Conservation (phyloP, 208 protist species). For the Acanthamoeba healyi region DNA sequence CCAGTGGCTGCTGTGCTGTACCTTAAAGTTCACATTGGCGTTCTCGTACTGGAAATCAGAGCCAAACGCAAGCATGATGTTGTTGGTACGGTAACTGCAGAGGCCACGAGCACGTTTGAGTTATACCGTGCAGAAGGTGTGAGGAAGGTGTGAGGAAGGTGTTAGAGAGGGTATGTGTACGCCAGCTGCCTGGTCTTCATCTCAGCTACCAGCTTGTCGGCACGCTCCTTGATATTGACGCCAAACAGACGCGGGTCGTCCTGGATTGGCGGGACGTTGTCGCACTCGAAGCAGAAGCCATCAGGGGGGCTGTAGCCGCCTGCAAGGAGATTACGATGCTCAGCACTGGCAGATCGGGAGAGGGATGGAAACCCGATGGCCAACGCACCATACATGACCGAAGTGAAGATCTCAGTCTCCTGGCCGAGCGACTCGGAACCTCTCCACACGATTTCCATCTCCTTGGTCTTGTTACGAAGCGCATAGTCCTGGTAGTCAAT, state of each 20-base stretch:
- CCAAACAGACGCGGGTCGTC: conserved; percentile 58
- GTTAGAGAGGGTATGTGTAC: neutral
- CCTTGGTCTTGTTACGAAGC: conserved; percentile 20
- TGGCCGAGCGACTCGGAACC: conserved; percentile 17
- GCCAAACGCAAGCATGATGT: conserved; percentile 45
- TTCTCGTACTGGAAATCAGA: conserved; percentile 65
- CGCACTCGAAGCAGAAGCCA: conserved; percentile 68
- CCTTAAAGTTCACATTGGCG: conserved; percentile 72
- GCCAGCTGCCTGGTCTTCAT: neutral
- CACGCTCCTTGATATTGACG: conserved; percentile 50
- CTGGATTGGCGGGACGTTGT: conserved; percentile 29
- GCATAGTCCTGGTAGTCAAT: conserved; percentile 73
- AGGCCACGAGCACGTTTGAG: neutral
- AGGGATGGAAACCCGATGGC: neutral
- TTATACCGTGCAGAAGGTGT: neutral
- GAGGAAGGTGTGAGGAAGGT: neutral
- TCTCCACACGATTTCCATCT: conserved; percentile 78
- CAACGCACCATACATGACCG: conserved; percentile 78
- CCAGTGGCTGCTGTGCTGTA: no score
- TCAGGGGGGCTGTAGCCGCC: conserved; percentile 22
- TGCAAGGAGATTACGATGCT: neutral
- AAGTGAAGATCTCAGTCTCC: conserved; percentile 75
- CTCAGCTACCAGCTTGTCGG: conserved; percentile 20
- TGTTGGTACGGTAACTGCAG: conserved; percentile 55
- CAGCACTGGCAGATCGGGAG: no score